Evolutionary conservation across 2,329 filamentous ascomycete species (phyloP), one percentile per base, ranked within the genome.

Genomic region (Aspergillus novoparasiticus): DNA sequence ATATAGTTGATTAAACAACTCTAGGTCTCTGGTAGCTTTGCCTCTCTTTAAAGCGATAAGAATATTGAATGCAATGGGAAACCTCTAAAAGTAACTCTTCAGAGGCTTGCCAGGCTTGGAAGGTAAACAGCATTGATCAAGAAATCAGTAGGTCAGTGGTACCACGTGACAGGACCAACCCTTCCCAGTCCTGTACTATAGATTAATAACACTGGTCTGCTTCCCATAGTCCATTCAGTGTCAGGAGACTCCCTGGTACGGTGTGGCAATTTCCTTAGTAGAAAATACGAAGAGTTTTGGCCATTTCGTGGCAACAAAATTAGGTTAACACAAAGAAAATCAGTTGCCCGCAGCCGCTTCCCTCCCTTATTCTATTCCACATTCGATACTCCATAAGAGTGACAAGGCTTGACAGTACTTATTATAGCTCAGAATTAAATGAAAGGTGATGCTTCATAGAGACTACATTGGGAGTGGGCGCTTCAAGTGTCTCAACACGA

Each of bases 201-300:
- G 16, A 6, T 16, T 10, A 41, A n/a, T 41, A n/a, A 41, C 8
- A 4, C 16, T 10, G 0, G 6, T n/a, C 16, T 41, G 6, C 3
- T n/a, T 9, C 14, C 5, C 8, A 34, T 26, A 26, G 3, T 26
- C 23, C 23, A 26, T 26, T 41, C 9, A 3, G 14, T 41, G 6
- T n/a, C 6, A 10, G 6, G 19, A 0, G 3, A 9, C 3, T 9
- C 16, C 1, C 2, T 41, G 1, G 16, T 9, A 41, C 6, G 10
- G 1, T n/a, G 4, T n/a, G 9, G 12, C 2, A 19, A 2, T 10
- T 19, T n/a, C 6, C 19, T n/a, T n/a, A n/a, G 2, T 19, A n/a
- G 8, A 41, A n/a, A n/a, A 6, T 9, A 41, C 16, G 6, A 19
- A n/a, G 39, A 0, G 6, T n/a, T 9, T 16, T 14, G 4, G 34